A percentile compares a stretch with the other conserved stretches of the same genome.
Conservation (phyloP, 2,329 filamentous ascomycete species). For the Neonectria punicea region DNA sequence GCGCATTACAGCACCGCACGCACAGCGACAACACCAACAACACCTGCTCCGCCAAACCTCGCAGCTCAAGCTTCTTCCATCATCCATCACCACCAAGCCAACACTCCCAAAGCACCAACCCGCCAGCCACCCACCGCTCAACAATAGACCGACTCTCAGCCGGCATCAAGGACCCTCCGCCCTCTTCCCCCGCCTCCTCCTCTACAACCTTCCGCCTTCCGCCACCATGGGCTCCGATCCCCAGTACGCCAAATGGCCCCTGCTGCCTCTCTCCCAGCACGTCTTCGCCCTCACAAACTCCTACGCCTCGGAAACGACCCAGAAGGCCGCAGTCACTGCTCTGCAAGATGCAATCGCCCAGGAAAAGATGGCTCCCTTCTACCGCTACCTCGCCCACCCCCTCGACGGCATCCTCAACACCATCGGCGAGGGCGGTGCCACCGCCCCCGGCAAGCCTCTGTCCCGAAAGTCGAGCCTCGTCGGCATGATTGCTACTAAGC, state of each 20-base stretch:
- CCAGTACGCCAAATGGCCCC: slow-evolving; percentile 86
- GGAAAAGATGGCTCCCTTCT: slow-evolving; percentile 89
- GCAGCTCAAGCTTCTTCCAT: slow-evolving; percentile 38
- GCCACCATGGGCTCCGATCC: slow-evolving; percentile 80
- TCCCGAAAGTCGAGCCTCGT: slow-evolving; percentile 76
- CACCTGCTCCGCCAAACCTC: slow-evolving; percentile 32
- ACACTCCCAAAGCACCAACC: slow-evolving; percentile 15
- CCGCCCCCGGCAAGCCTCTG: slow-evolving; percentile 65
- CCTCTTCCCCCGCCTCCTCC: slow-evolving; percentile 40
- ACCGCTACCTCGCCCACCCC: slow-evolving; percentile 85
- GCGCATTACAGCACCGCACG: slow-evolving; percentile 32
- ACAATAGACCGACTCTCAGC: not conserved
- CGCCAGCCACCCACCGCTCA: not conserved
- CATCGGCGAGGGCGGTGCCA: slow-evolving; percentile 70
- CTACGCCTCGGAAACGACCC: slow-evolving; percentile 71
- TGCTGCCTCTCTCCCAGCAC: slow-evolving; percentile 83
- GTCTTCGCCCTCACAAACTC: slow-evolving; percentile 89
- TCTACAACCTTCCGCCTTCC: slow-evolving; percentile 21
- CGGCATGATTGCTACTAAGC: slow-evolving; percentile 80
- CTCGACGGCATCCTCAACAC: slow-evolving; percentile 84
- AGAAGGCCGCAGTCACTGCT: slow-evolving; percentile 77
- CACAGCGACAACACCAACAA: slow-evolving; percentile 31
- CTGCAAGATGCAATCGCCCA: slow-evolving; percentile 85
- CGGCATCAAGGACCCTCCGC: slow-evolving; percentile 7
- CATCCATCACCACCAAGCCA: slow-evolving; percentile 36